Conservation (phyloP, 192 early-diverging fungal species). For the Obelidium mucronatum region DNA sequence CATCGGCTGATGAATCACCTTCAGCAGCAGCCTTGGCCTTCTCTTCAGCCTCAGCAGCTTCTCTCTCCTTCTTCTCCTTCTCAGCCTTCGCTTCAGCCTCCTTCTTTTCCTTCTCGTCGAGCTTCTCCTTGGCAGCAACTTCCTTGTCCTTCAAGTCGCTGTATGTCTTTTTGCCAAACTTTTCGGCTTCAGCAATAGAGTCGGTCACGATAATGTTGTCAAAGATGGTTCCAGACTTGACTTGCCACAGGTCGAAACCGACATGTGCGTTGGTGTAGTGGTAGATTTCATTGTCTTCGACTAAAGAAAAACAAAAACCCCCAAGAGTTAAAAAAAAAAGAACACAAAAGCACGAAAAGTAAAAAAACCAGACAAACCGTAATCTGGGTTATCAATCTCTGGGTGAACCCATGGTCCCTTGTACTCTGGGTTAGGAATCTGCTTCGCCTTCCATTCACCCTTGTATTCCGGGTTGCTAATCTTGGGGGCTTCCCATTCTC, state of each 20-base stretch:
- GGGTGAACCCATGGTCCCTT: constrained; percentile 59
- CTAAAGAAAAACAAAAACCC: constrained; percentile 7
- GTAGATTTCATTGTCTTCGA: constrained; percentile 42
- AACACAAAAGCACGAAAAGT: background rate
- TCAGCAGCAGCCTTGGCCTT: constrained; percentile 19
- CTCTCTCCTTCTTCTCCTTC: constrained; percentile 30
- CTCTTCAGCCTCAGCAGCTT: constrained; percentile 26
- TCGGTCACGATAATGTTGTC: constrained; percentile 64
- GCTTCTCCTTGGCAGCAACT: constrained; percentile 43
- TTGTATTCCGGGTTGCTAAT: constrained; percentile 58
- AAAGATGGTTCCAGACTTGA: constrained; percentile 57
- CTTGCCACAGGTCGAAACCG: constrained; percentile 65
- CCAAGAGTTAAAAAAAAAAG: background rate
- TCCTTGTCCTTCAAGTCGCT: constrained; percentile 33
- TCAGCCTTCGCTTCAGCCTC: constrained; percentile 8
- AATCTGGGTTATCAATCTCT: constrained; percentile 53
- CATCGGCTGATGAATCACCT: constrained; percentile 43
- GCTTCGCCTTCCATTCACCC: constrained; percentile 42
- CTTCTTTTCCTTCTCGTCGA: constrained; percentile 39
- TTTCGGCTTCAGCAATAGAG: constrained; percentile 54
- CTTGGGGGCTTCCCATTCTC: constrained; percentile 56
- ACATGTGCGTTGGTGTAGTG: constrained; percentile 43
- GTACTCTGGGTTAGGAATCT: constrained; percentile 59
- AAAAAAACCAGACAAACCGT: constrained; percentile 24
- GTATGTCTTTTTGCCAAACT: constrained; percentile 47